Conservation (phyloP, 1,284 basidiomycete species). For the Irpex lacteus region DNA sequence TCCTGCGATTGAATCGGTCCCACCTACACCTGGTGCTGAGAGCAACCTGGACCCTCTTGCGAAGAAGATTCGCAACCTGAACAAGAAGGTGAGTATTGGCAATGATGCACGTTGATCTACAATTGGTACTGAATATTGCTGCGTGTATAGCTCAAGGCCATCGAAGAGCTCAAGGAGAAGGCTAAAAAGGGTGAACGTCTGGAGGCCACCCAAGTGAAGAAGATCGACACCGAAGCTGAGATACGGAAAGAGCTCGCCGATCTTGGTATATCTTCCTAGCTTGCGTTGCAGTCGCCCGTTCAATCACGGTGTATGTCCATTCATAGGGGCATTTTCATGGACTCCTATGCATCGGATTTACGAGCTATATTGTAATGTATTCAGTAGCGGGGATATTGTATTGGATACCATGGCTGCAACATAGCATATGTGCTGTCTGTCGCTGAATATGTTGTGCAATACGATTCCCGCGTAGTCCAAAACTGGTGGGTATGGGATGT, state of each 20-base stretch:
- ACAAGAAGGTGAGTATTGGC: slow-evolving; percentile 73
- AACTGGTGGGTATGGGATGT: neutral
- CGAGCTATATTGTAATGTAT: neutral
- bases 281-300: neutral
- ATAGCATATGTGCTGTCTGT: neutral
- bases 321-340: neutral
- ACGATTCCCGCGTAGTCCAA: neutral
- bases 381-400: neutral
- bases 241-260: slow-evolving; percentile 76
- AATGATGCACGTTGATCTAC: slow-evolving; percentile 20
- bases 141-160: slow-evolving; percentile 78
- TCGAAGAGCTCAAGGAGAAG: slow-evolving; percentile 93
- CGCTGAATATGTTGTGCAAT: neutral
- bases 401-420: neutral
- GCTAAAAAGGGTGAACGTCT: slow-evolving; percentile 83
- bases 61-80: slow-evolving; percentile 92
- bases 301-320: neutral
- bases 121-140: slow-evolving; percentile 10
- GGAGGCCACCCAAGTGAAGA: slow-evolving; percentile 92
- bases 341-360: neutral
- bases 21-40: slow-evolving; percentile 58
- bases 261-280: slow-evolving; percentile 30
- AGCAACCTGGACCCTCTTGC: slow-evolving; percentile 68
- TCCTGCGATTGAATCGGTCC: slow-evolving; percentile 37
- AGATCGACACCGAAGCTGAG: slow-evolving; percentile 87